Base-by-base conservation (phyloP, 192 early-diverging fungal species). In the Spinellus fusiger region DNA sequence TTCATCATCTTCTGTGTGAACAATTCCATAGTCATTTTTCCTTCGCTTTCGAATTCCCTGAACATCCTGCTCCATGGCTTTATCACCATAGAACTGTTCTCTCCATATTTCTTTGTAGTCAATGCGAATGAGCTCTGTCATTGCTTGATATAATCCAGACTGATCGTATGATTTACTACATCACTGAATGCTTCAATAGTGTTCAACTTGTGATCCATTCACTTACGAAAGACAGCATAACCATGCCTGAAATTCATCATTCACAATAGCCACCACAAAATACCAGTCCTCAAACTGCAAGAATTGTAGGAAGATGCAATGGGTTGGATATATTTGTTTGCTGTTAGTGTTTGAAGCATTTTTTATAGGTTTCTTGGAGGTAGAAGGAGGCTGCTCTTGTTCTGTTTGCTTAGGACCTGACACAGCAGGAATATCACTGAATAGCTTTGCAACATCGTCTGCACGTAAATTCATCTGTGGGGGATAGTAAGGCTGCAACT, bases 201-300 rank as follows among this genome's bases (percentile, higher is more conserved):
- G 12, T n/a, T 2, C 38, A 52, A 33, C 1, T 10, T 27, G 23
- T 62, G 7, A 7, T 40, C 10, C 1, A 44, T 53, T 62, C 68
- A 71, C 59, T 71, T 61, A 1, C 59, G 56, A 37, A 50, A 54
- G 27, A 18, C 35, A 20, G 52, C 38, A 57, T 71, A 71, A 9
- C 64, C 69, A 35, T 71, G 64, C 22, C 63, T 58, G n/a, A 50
- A 54, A 25, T 54, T 35, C 1, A 37, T 33, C 12, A 13, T 69
- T 60, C 0, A 65, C 55, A 23, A 65, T 59, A 8, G 66, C 67
- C 28, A 69, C 48, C 15, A 74, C 62, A 34, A 74, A 53, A 35
- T 74, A 69, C 61, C 61, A 74, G 12, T 74, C 72, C 26, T 68
- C 66, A 34, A 65, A 74, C 40, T 74, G 72, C 4, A 66, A 54